Base-by-base conservation (phyloP, 306 rosid genomes). In the Carpinus viminea region DNA sequence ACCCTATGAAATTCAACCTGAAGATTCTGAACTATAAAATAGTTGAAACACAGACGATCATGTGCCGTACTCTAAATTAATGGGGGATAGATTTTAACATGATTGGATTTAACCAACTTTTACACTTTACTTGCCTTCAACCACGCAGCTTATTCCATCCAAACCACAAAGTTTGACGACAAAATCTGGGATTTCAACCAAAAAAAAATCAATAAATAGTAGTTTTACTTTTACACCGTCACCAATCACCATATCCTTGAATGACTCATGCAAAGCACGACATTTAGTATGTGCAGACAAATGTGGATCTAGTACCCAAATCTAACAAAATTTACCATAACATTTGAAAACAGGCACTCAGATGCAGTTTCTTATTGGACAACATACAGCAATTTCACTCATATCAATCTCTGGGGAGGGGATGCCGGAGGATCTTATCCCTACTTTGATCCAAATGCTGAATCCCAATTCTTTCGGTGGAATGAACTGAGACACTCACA, bases 401-500 rank as follows among this genome's bases (percentile, higher is more conserved):
- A 38, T 75, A 52, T 78, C 83, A 85, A 75, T 70, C 55, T n/a
- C 61, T 52, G 77, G 76, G 54, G 72, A 56, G 59, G 54, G 79
- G 71, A 80, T 85, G 87, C 82, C 82, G 85, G 76, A 78, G 84
- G 87, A 81, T 80, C 78, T 77, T 87, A 68, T 80, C 83, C 79
- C 81, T 61, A 78, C 80, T 68, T 85, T 31, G 80, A 80, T 55
- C 55, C 61, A 76, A 79, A 72, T 73, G 79, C 55, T 52, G 78
- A 77, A 75, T 69, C 87, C 79, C 82, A 54, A 72, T 12, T 26
- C 77, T 59, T 59, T 80, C 66, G 75, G 75, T 11, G 43, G 43
- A 80, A 64, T 62, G 68, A 76, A 74, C 76, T 79, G 80, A 80
- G 79, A 80, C n/a, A 59, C 83, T 92, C 89, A 92, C 98, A 94